phyloP scores from a whole-genome alignment of 139 green algal species.

The Penium margaritaceum region DNA sequence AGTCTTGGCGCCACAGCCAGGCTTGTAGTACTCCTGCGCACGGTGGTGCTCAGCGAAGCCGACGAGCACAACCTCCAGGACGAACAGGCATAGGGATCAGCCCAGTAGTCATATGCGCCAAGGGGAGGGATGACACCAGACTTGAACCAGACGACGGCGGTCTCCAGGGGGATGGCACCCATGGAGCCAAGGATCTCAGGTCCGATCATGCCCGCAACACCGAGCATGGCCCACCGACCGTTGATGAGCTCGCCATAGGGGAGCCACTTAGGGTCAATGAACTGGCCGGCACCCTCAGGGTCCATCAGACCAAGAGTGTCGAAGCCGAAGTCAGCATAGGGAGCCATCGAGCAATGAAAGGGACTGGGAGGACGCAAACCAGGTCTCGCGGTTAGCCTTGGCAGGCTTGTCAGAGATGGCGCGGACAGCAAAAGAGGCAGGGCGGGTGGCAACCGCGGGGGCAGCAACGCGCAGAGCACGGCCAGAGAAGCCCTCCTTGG shows the following conservation, averaged over 20 bases:
- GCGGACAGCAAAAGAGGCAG: no score
- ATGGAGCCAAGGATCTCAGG: conserved; percentile 77
- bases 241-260: conserved; percentile 59
- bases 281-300: conserved; percentile 77
- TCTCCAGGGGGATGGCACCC: conserved; percentile 73
- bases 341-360: conserved; percentile 88
- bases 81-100: conserved; percentile 90
- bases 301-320: conserved; percentile 81
- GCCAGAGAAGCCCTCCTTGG: no score
- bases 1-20: no score
- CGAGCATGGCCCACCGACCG: conserved; percentile 79
- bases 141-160: conserved; percentile 74
- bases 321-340: conserved; percentile 78
- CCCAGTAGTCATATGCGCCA: conserved; percentile 68
- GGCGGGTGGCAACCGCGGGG: no score
- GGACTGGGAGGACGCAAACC: conserved; percentile 52
- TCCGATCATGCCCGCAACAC: conserved; percentile 78
- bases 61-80: conserved; percentile 81
- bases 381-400: conserved; percentile 20
- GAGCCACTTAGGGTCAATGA: conserved; percentile 88
- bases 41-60: conserved; percentile 80
- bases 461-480: no score
- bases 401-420: no score
- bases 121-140: conserved; percentile 79
- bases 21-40: conserved; percentile 26